Evolutionary conservation across 164 flowering plant genomes (phyloP).

Genomic region (Warburgia ugandensis): DNA sequence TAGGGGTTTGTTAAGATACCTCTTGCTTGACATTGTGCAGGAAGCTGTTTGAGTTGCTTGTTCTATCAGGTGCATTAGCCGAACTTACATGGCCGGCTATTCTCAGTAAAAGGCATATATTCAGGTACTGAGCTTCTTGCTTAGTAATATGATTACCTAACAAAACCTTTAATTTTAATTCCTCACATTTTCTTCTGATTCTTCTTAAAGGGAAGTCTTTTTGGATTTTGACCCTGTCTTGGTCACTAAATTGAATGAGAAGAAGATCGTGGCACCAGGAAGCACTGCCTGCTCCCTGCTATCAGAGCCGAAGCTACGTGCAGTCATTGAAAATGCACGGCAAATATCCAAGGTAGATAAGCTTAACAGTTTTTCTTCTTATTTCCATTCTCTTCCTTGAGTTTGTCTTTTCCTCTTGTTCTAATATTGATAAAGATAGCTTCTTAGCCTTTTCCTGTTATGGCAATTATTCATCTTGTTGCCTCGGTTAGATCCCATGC

Average conservation of each 20-base stretch:
- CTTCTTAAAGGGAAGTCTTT: conserved; percentile 29
- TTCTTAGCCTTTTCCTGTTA: too few relatives aligned
- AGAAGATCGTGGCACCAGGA: conserved; percentile 25
- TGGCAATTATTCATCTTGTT: too few relatives aligned
- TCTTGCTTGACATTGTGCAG: too few relatives aligned
- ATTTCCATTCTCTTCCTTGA: too few relatives aligned
- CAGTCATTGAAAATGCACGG: conserved; percentile 33
- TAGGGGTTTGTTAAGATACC: too few relatives aligned
- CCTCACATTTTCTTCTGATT: neutral
- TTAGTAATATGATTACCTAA: neutral
- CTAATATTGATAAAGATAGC: too few relatives aligned
- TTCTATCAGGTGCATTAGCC: conserved; percentile 59
- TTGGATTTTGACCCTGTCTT: conserved; percentile 27
- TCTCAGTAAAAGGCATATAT: conserved; percentile 49
- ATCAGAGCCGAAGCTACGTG: conserved; percentile 31
- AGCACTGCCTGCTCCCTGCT: conserved; percentile 22
- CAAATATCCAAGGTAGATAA: conserved; percentile 34
- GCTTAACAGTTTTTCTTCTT: too few relatives aligned
- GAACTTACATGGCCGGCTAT: conserved; percentile 69
- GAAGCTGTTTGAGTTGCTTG: conserved; percentile 56
- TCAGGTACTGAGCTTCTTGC: conserved; percentile 39
- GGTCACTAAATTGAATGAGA: conserved; percentile 31
- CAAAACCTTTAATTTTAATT: neutral
- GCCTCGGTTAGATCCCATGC: too few relatives aligned
- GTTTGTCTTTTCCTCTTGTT: too few relatives aligned